Conservation (phyloP, 2,329 filamentous ascomycete genomes). For the Neobulgaria alba region DNA sequence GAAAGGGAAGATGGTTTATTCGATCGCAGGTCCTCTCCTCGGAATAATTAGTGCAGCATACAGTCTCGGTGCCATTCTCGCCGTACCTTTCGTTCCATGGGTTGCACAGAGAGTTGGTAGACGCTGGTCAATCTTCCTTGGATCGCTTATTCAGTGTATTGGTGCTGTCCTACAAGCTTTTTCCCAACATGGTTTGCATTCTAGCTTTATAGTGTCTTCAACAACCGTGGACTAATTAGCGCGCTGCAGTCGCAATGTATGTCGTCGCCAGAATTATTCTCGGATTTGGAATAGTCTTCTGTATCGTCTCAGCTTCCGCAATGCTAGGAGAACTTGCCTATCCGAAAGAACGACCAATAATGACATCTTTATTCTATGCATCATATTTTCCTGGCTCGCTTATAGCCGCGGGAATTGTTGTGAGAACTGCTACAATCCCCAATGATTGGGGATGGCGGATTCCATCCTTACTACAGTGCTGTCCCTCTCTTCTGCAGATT, state of each 20-base stretch:
- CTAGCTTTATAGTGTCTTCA: too few species aligned
- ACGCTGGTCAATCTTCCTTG: conserved; percentile 45
- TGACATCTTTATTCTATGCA: conserved; percentile 47
- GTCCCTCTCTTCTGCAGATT: conserved; percentile 21
- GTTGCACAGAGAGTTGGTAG: conserved; percentile 41
- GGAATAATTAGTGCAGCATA: conserved; percentile 48
- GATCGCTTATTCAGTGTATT: conserved; percentile 44
- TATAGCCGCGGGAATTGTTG: conserved; percentile 34
- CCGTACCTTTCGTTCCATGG: conserved; percentile 43
- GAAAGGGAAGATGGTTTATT: too few species aligned
- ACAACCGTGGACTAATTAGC: conserved; percentile 3
- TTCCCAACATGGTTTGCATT: conserved; percentile 12
- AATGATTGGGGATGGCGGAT: conserved; percentile 35
- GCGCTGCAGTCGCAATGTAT: conserved; percentile 37
- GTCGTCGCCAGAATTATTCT: conserved; percentile 42
- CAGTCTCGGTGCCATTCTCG: conserved; percentile 44
- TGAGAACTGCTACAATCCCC: conserved; percentile 35
- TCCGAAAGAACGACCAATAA: conserved; percentile 42
- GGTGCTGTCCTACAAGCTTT: conserved; percentile 47
- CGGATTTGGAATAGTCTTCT: conserved; percentile 43
- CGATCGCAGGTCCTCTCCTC: conserved; percentile 25
- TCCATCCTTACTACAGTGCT: conserved; percentile 30
- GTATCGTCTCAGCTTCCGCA: conserved; percentile 42
- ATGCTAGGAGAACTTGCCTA: conserved; percentile 45
- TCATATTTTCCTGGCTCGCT: conserved; percentile 42